A percentile compares a stretch with the other conserved stretches of the same genome.
Evolutionary conservation across 257 asterid species (phyloP).

Genomic region (Rubia yunnanensis): DNA sequence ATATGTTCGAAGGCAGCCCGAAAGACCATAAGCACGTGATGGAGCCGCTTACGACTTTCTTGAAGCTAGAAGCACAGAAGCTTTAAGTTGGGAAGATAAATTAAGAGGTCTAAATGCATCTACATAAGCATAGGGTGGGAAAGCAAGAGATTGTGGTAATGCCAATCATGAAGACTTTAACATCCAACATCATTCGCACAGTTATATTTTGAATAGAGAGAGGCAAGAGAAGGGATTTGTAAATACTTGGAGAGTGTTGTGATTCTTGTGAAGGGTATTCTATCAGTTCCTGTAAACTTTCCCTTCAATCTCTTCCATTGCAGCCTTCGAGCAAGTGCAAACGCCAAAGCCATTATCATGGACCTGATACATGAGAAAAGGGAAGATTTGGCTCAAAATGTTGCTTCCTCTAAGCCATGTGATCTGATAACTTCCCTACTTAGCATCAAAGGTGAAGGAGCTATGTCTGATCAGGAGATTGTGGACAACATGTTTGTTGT

Average conservation of each 20-base stretch:
- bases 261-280: conserved; percentile 9
- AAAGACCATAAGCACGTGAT: conserved; percentile 49
- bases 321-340: conserved; percentile 7
- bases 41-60: conserved; percentile 42
- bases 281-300: conserved; percentile 7
- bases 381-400: background rate
- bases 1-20: conserved; percentile 36
- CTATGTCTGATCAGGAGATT: conserved; percentile 6
- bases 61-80: conserved; percentile 51
- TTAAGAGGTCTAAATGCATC: conserved; percentile 36
- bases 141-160: conserved; percentile 35
- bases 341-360: background rate
- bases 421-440: conserved; percentile 5
- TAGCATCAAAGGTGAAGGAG: background rate
- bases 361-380: conserved; percentile 6
- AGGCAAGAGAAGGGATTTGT: conserved; percentile 8
- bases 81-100: conserved; percentile 40
- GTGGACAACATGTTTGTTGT: conserved; percentile 4
- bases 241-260: background rate
- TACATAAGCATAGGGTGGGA: conserved; percentile 44
- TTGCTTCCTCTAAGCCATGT: background rate
- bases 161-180: conserved; percentile 10
- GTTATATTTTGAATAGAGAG: conserved; percentile 8
- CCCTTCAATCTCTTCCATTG: conserved; percentile 9
- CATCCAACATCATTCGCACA: background rate